These are phyloP conservation scores for Bryum argenteum DNA, from an alignment of 225 moss, liverwort and hornwort species.

Conservation along the genomic window DNA sequence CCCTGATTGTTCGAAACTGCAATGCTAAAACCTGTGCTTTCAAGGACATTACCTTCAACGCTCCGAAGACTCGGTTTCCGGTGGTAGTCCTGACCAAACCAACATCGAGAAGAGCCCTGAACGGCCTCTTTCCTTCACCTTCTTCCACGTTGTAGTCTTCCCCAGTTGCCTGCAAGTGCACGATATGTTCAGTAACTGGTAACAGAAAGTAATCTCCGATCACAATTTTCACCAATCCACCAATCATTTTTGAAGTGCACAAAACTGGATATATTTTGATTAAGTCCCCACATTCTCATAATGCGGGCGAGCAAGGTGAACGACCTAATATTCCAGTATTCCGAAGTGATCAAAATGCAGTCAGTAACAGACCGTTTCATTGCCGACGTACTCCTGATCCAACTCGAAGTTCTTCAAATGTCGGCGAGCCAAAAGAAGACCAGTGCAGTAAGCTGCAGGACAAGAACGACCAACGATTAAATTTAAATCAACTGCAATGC, in stretches of 20 bases:
- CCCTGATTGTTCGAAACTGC: too few species aligned
- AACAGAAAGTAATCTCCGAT: too few species aligned
- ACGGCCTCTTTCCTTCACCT: slow-evolving; percentile 72
- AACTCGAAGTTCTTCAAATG: slow-evolving; percentile 76
- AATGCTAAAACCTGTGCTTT: too few species aligned
- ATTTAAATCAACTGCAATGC: not conserved
- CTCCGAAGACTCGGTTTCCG: slow-evolving; percentile 74
- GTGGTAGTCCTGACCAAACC: slow-evolving; percentile 69
- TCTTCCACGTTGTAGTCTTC: slow-evolving; percentile 73
- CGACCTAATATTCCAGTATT: too few species aligned
- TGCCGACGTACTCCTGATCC: slow-evolving; percentile 79
- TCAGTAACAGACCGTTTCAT: slow-evolving; percentile 41
- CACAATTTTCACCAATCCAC: too few species aligned
- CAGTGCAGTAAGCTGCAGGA: slow-evolving; percentile 70
- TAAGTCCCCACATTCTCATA: too few species aligned
- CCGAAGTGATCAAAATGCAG: too few species aligned
- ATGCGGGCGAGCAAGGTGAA: too few species aligned
- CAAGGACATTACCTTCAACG: slow-evolving; percentile 42
- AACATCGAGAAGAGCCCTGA: slow-evolving; percentile 70
- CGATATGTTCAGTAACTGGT: not conserved
- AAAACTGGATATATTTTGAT: too few species aligned
- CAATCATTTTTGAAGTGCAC: too few species aligned
- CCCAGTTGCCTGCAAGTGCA: slow-evolving; percentile 47
- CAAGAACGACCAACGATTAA: not conserved
- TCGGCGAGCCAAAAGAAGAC: slow-evolving; percentile 74